These are phyloP conservation scores for Phoma sp. DNA, from an alignment of 2,329 filamentous ascomycete species.

Conservation along the genomic window DNA sequence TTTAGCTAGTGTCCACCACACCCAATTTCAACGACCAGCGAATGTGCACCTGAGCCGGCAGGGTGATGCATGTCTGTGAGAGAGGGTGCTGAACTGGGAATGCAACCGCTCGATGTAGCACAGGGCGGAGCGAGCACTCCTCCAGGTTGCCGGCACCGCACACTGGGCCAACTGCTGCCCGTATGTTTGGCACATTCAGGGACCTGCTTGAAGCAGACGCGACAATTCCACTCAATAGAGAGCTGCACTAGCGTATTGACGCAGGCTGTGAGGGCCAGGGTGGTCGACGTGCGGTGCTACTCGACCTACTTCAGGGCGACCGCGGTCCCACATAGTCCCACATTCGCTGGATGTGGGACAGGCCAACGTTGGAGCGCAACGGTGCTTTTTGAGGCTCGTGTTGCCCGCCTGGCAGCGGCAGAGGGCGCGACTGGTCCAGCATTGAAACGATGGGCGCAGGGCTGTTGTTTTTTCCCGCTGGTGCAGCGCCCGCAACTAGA, in stretches of 20 bases:
- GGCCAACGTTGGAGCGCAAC: constrained; percentile 4
- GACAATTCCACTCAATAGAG: constrained; percentile 24
- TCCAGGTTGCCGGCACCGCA: constrained; percentile 38
- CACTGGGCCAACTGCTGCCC: not conserved
- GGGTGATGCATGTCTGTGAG: constrained; percentile 16
- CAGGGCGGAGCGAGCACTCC: constrained; percentile 23
- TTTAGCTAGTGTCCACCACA: constrained; percentile 26
- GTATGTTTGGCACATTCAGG: constrained; percentile 21
- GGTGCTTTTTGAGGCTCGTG: constrained; percentile 5
- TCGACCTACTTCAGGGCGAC: constrained; percentile 4
- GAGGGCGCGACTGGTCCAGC: constrained; percentile 7
- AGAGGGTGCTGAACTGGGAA: constrained; percentile 19
- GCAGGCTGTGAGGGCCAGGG: constrained; percentile 15
- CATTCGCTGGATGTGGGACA: constrained; percentile 7
- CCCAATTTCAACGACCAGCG: constrained; percentile 30
- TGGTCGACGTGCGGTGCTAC: constrained; percentile 6
- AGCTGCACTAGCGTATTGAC: constrained; percentile 23
- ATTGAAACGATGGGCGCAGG: constrained; percentile 12
- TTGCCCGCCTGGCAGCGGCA: constrained; percentile 13
- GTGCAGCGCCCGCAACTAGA: constrained; percentile 1
- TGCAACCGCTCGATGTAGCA: constrained; percentile 28
- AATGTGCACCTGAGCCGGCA: constrained; percentile 13
- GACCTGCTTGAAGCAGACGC: constrained; percentile 11
- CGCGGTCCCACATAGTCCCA: constrained; percentile 4
- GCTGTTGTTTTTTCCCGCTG: constrained; percentile 15